Evolutionary conservation across 2,329 filamentous ascomycete genomes (phyloP).

Genomic region (Pyrenochaeta sp.): DNA sequence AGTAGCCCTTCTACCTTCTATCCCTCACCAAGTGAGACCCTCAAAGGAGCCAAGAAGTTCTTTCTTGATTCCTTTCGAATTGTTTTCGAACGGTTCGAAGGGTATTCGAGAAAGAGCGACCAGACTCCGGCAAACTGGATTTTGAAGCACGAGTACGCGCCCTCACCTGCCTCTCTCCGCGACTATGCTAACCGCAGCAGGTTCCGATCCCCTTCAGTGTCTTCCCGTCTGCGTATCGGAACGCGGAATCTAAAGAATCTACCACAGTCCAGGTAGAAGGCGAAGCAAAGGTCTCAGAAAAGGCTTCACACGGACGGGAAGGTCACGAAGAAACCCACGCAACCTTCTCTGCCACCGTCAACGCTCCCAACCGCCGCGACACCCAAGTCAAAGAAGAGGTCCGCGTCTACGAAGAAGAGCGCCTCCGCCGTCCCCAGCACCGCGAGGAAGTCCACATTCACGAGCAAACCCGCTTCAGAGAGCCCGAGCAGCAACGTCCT

Average conservation of each 20-base stretch:
- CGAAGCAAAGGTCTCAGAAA: constrained; percentile 79
- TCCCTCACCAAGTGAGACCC: constrained; percentile 39
- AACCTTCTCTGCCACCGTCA: constrained; percentile 60
- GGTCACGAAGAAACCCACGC: constrained; percentile 82
- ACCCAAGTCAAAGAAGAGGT: constrained; percentile 83
- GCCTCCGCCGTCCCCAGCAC: constrained; percentile 72
- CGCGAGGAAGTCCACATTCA: constrained; percentile 46
- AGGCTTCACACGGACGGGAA: constrained; percentile 91
- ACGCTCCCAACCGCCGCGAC: constrained; percentile 55
- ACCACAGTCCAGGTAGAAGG: constrained; percentile 86
- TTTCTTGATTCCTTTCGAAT: constrained; percentile 74
- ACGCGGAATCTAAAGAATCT: constrained; percentile 62
- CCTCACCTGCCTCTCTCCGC: background rate
- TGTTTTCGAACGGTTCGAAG: constrained; percentile 62
- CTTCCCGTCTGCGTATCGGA: constrained; percentile 98
- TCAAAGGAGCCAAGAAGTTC: constrained; percentile 57
- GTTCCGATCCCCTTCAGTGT: constrained; percentile 95
- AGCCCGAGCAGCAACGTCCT: constrained; percentile 25
- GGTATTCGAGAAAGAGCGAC: constrained; percentile 76
- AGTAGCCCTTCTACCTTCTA: constrained; percentile 25
- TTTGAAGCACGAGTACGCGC: constrained; percentile 93
- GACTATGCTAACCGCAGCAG: constrained; percentile 28
- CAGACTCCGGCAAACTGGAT: constrained; percentile 96
- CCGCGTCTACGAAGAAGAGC: constrained; percentile 81
- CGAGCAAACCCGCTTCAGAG: constrained; percentile 42